Conservation (phyloP, 2,329 filamentous ascomycete genomes). For the Raffaelea deltoideospora region DNA sequence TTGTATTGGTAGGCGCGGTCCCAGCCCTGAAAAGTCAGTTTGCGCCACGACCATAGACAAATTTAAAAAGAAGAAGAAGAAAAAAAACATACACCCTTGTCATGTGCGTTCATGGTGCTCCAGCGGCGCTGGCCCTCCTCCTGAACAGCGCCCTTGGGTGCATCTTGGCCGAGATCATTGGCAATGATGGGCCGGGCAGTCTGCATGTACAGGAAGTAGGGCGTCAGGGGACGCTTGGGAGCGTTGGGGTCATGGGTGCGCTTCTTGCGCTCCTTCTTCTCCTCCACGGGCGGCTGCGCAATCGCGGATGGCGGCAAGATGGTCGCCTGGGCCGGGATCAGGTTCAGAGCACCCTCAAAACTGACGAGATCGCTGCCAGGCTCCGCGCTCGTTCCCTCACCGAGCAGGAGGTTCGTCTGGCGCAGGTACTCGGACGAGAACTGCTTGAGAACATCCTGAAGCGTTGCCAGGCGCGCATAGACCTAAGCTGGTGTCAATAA, state of each 20-base stretch:
- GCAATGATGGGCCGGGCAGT: slow-evolving; percentile 73
- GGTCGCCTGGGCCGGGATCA: slow-evolving; percentile 22
- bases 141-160: slow-evolving; percentile 74
- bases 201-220: slow-evolving; percentile 91
- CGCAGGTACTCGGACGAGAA: slow-evolving; percentile 75
- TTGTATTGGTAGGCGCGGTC: slow-evolving; percentile 55
- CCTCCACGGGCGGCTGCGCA: slow-evolving; percentile 32
- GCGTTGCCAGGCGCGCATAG: slow-evolving; percentile 60
- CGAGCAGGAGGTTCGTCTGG: slow-evolving; percentile 73
- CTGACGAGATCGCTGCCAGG: slow-evolving; percentile 31
- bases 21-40: slow-evolving; percentile 29
- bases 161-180: slow-evolving; percentile 56
- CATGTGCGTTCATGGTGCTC: slow-evolving; percentile 57
- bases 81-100: slow-evolving; percentile 42
- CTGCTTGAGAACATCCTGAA: slow-evolving; percentile 64
- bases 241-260: slow-evolving; percentile 79
- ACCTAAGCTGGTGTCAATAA: slow-evolving; percentile 41
- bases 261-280: slow-evolving; percentile 85
- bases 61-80: neutral
- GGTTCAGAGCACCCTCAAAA: slow-evolving; percentile 33
- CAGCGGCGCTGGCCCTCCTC: slow-evolving; percentile 78
- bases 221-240: slow-evolving; percentile 83
- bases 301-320: slow-evolving; percentile 18
- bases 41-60: neutral
- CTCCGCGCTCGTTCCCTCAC: slow-evolving; percentile 39